These are phyloP conservation scores for Aspergillus vadensis DNA, from an alignment of 2,329 filamentous ascomycete species.

Conservation along the genomic window DNA sequence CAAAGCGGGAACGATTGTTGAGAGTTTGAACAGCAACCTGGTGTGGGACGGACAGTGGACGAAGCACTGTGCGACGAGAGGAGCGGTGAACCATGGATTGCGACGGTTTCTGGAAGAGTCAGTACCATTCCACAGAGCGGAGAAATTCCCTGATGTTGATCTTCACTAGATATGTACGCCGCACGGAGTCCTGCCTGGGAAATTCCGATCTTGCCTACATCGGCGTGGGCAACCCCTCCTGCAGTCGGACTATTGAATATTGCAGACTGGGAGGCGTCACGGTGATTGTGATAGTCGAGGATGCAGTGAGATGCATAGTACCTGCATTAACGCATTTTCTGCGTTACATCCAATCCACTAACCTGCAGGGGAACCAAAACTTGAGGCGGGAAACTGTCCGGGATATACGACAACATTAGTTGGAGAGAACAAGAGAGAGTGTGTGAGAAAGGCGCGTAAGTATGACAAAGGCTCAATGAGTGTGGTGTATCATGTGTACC, in stretches of 20 bases:
- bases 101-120: conserved; percentile 20
- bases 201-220: conserved; percentile 11
- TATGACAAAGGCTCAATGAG: background rate
- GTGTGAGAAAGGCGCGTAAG: background rate
- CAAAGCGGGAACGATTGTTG: background rate
- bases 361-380: background rate
- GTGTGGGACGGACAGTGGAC: background rate
- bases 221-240: background rate
- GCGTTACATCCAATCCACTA: background rate
- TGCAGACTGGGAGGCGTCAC: background rate
- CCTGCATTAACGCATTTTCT: conserved; percentile 3
- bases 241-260: background rate
- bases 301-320: conserved; percentile 8
- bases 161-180: conserved; percentile 6
- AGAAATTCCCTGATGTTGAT: conserved; percentile 19
- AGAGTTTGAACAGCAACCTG: background rate
- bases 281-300: conserved; percentile 6
- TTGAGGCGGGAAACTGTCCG: background rate
- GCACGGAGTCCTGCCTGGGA: conserved; percentile 7
- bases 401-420: background rate
- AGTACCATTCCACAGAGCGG: conserved; percentile 15
- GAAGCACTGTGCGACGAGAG: conserved; percentile 4
- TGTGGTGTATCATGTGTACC: background rate
- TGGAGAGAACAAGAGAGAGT: background rate
- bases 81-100: conserved; percentile 23